Evolutionary conservation across 2,329 filamentous ascomycete genomes (phyloP).

Genomic region (Epichloe festucae): DNA sequence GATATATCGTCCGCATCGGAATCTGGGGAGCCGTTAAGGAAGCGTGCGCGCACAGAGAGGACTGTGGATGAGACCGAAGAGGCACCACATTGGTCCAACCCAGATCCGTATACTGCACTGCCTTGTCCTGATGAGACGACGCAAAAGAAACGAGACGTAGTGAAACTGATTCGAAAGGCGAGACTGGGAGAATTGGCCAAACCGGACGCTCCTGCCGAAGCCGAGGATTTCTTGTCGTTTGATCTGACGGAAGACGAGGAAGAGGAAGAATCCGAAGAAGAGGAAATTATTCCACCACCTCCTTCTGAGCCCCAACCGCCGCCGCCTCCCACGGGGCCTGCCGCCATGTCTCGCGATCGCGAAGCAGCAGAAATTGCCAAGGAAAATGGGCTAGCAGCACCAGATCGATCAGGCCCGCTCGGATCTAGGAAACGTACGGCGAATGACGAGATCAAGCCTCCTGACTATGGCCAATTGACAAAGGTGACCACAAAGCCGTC

Average conservation of each 20-base stretch:
- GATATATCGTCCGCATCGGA: conserved; percentile 36
- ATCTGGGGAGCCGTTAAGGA: conserved; percentile 28
- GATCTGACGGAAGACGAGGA: conserved; percentile 49
- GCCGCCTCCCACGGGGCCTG: background rate
- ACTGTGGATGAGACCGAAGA: conserved; percentile 26
- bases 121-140: conserved; percentile 64
- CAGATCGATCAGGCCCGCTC: conserved; percentile 30
- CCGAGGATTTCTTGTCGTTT: conserved; percentile 84
- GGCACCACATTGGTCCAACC: conserved; percentile 82
- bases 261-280: conserved; percentile 10
- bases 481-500: conserved; percentile 34
- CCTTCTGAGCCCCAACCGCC: conserved; percentile 11
- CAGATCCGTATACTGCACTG: conserved; percentile 81
- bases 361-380: conserved; percentile 8
- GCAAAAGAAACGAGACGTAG: conserved; percentile 71
- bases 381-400: conserved; percentile 3
- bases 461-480: conserved; percentile 38
- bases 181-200: conserved; percentile 45
- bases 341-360: background rate
- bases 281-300: conserved; percentile 7
- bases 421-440: conserved; percentile 63
- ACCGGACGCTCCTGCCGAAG: conserved; percentile 39
- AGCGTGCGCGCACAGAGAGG: conserved; percentile 17
- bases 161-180: conserved; percentile 84
- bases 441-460: conserved; percentile 52